Evolutionary conservation across 2,329 filamentous ascomycete species (phyloP).

Genomic region (Pseudogymnoascus sp.): DNA sequence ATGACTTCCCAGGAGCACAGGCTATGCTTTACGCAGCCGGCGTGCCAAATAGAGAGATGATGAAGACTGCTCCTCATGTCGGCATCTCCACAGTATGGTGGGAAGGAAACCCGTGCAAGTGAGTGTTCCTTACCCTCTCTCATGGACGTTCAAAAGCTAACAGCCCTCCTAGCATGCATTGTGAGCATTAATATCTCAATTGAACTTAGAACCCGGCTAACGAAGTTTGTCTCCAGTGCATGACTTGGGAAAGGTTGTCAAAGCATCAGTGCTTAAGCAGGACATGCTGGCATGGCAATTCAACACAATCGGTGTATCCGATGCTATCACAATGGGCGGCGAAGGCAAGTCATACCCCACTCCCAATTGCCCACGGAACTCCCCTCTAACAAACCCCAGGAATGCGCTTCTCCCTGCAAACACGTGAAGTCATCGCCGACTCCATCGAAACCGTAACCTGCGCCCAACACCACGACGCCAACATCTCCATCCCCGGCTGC

Average conservation of each 20-base stretch:
- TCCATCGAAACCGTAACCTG: conserved; percentile 89
- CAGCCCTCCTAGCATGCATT: conserved; percentile 38
- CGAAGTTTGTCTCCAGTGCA: conserved; percentile 47
- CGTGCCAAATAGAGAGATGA: conserved; percentile 70
- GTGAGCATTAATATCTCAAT: conserved; percentile 27
- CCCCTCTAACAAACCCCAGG: conserved; percentile 41
- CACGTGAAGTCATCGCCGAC: conserved; percentile 86
- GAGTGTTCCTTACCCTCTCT: conserved; percentile 31
- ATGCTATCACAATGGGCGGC: conserved; percentile 91
- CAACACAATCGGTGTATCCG: conserved; percentile 81
- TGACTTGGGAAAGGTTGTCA: conserved; percentile 81
- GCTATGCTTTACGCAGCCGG: conserved; percentile 94
- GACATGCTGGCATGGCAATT: conserved; percentile 93
- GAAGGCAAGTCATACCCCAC: conserved; percentile 51
- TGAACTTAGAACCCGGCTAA: not conserved
- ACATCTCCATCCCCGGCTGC: conserved; percentile 86
- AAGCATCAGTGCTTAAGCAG: conserved; percentile 69
- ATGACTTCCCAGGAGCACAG: conserved; percentile 90
- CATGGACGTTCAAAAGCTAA: conserved; percentile 12
- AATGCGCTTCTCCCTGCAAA: conserved; percentile 90
- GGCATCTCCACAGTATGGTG: conserved; percentile 92
- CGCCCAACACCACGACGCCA: conserved; percentile 86
- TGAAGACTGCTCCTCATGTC: conserved; percentile 87
- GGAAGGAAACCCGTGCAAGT: conserved; percentile 97
- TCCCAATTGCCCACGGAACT: not conserved